Percentiles rank a stretch among this genome's conserved stretches.
Evolutionary conservation across 768 basidiomycete species (phyloP).

Genomic region (Lyophyllum shimeji): DNA sequence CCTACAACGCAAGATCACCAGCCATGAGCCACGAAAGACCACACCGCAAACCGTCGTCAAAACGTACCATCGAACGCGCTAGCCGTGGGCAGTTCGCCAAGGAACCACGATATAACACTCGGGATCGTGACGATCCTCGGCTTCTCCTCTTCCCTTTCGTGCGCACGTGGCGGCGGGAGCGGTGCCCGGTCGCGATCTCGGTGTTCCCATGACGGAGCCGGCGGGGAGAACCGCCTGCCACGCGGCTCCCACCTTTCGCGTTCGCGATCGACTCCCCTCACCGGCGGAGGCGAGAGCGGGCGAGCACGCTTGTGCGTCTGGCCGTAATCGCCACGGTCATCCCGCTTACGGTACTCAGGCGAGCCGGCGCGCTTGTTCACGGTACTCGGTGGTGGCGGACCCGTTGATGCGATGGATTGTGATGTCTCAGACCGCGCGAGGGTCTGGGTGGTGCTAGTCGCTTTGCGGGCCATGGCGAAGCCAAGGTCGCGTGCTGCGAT

Average conservation of each 20-base stretch:
- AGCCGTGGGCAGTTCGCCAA: slow-evolving; percentile 56
- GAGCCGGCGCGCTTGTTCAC: slow-evolving; percentile 14
- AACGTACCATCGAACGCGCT: slow-evolving; percentile 80
- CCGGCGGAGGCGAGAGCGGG: slow-evolving; percentile 10
- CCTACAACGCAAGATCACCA: slow-evolving; percentile 43
- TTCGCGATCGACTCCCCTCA: slow-evolving; percentile 8
- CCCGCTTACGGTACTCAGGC: slow-evolving; percentile 15
- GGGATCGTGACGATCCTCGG: slow-evolving; percentile 5
- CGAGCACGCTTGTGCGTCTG: slow-evolving; percentile 15
- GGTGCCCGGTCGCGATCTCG: slow-evolving; percentile 8
- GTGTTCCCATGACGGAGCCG: slow-evolving; percentile 8
- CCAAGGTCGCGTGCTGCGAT: slow-evolving; percentile 90
- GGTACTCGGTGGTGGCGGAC: slow-evolving; percentile 30
- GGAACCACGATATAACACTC: slow-evolving; percentile 14
- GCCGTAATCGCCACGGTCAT: slow-evolving; percentile 13
- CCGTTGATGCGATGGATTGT: slow-evolving; percentile 25
- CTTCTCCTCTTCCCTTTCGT: slow-evolving; percentile 15
- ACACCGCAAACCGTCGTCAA: neutral
- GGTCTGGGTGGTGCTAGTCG: slow-evolving; percentile 16
- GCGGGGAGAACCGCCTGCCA: slow-evolving; percentile 6
- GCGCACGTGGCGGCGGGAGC: slow-evolving; percentile 6
- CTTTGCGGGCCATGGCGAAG: slow-evolving; percentile 55
- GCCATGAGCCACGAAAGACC: neutral
- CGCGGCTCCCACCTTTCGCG: slow-evolving; percentile 14
- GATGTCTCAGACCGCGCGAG: slow-evolving; percentile 35